Evolutionary conservation across 78 protist species (phyloP).

Genomic region (Capsaspora owczarzaki): DNA sequence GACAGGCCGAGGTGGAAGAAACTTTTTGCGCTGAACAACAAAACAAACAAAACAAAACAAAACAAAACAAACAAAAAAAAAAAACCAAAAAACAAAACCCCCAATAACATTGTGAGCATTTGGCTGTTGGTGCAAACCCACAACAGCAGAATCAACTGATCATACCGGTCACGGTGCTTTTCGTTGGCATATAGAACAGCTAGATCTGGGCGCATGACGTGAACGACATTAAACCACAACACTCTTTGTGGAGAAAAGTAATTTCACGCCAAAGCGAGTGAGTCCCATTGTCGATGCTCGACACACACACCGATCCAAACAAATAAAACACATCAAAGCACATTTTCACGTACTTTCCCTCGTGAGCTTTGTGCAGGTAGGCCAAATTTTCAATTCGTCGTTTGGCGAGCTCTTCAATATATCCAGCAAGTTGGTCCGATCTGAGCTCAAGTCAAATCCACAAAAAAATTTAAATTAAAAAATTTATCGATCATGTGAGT

Average conservation of each 20-base stretch:
- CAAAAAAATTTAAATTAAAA: too few relatives aligned
- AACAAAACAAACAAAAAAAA: too few relatives aligned
- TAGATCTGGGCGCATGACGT: background rate
- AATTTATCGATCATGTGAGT: background rate
- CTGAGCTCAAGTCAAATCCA: too few relatives aligned
- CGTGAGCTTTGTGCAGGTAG: background rate
- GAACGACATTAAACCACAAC: background rate
- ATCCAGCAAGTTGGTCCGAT: background rate
- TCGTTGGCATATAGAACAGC: background rate
- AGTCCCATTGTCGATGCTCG: background rate
- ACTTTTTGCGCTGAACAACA: background rate
- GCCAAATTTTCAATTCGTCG: background rate
- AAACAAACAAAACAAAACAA: too few relatives aligned
- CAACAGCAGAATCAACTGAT: background rate
- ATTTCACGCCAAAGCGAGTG: background rate
- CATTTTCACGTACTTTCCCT: background rate
- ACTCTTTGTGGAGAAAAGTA: background rate
- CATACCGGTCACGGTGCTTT: background rate
- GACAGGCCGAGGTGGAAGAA: background rate
- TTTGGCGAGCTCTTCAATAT: background rate
- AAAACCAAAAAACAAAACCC: too few relatives aligned
- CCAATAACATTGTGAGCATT: background rate
- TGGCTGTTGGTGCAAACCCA: background rate
- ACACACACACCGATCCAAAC: background rate
- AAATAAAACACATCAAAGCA: background rate